Conservation (phyloP, 2,329 filamentous ascomycete species). For the Periconia sp. region DNA sequence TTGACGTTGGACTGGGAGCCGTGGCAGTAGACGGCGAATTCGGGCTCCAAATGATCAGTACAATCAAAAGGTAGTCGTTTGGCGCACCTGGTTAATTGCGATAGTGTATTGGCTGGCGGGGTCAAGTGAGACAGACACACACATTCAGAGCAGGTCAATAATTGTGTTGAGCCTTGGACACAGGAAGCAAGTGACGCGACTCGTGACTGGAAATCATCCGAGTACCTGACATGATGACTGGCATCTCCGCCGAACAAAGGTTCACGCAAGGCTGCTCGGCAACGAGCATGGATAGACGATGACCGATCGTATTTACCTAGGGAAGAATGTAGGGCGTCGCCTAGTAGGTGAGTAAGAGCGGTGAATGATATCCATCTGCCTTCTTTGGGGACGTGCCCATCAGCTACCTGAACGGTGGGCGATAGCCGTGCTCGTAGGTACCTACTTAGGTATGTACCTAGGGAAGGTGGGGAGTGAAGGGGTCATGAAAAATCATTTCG, state of each 20-base stretch:
- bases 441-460: too few relatives aligned
- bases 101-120: slow-evolving; percentile 26
- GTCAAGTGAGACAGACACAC: slow-evolving; percentile 24
- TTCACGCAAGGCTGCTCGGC: slow-evolving; percentile 25
- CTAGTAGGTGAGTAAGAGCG: neutral
- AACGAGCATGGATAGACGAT: slow-evolving; percentile 20
- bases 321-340: neutral
- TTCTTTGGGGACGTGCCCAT: slow-evolving; percentile 9
- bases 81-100: slow-evolving; percentile 7
- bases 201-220: neutral
- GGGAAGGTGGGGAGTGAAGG: slow-evolving; percentile 1
- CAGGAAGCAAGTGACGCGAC: neutral
- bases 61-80: slow-evolving; percentile 13
- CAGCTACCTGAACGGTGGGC: slow-evolving; percentile 17
- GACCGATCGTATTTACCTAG: neutral
- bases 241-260: slow-evolving; percentile 16
- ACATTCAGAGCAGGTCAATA: neutral
- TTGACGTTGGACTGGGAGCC: slow-evolving; percentile 10
- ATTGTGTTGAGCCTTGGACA: neutral
- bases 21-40: slow-evolving; percentile 9
- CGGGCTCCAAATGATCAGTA: slow-evolving; percentile 16
- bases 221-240: neutral
- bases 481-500: neutral
- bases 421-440: slow-evolving; percentile 16
- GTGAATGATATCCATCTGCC: neutral